Conservation (phyloP, 2,329 filamentous ascomycete species). For the Sarocladiaceae sp. region DNA sequence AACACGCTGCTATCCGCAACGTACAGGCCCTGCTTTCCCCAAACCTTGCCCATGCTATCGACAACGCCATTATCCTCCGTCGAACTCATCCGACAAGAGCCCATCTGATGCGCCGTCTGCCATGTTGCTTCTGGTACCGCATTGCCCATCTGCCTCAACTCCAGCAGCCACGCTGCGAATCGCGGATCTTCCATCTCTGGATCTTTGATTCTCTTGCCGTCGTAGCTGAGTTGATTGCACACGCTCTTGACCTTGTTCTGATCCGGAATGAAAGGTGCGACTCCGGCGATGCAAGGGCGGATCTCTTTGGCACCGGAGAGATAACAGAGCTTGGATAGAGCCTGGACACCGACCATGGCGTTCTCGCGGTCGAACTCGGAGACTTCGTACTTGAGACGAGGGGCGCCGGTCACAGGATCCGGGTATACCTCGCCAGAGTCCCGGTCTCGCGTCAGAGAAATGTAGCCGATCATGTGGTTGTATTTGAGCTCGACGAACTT, state of each 20-base stretch:
- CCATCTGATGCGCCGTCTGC: constrained; percentile 78
- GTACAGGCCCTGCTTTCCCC: constrained; percentile 62
- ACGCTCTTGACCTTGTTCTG: constrained; percentile 15
- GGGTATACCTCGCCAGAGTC: constrained; percentile 71
- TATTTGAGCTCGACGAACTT: constrained; percentile 69
- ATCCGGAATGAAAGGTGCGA: constrained; percentile 55
- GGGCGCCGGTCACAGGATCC: constrained; percentile 62
- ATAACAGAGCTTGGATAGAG: constrained; percentile 71
- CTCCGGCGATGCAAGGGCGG: constrained; percentile 56
- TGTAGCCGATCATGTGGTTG: constrained; percentile 66
- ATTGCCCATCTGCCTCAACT: constrained; percentile 44
- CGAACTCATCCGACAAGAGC: constrained; percentile 67
- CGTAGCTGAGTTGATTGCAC: constrained; percentile 15
- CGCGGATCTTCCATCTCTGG: constrained; percentile 51
- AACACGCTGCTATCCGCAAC: constrained; percentile 74
- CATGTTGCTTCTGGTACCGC: constrained; percentile 50
- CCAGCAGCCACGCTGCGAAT: constrained; percentile 59
- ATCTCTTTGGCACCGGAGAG: constrained; percentile 79
- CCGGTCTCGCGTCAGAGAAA: constrained; percentile 71
- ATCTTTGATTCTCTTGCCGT: constrained; percentile 20
- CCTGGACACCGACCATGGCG: constrained; percentile 67
- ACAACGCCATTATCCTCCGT: constrained; percentile 50
- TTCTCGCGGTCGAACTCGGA: constrained; percentile 69
- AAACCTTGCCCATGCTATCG: constrained; percentile 55
- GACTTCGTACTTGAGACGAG: constrained; percentile 64